Percentiles rank a stretch among this genome's conserved stretches.
Conservation (phyloP, 2,329 filamentous ascomycete genomes). For the Huntiella abstrusa region DNA sequence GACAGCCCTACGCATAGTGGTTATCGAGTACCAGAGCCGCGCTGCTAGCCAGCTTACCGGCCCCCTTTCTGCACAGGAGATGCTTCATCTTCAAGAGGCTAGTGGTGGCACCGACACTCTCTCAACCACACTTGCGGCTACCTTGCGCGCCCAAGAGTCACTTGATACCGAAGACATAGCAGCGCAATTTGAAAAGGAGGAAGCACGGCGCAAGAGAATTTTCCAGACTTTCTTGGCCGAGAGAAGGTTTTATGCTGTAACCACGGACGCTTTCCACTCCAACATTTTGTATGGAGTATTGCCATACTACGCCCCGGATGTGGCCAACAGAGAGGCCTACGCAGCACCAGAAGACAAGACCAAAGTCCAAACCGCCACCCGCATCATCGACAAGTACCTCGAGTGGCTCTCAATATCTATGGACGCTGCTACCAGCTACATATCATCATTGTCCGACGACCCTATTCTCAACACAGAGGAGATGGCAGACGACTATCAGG, state of each 20-base stretch:
- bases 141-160: constrained; percentile 27
- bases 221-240: constrained; percentile 55
- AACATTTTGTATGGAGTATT: constrained; percentile 25
- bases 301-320: constrained; percentile 17
- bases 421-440: constrained; percentile 26
- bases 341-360: constrained; percentile 4
- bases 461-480: constrained; percentile 30
- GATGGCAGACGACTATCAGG: constrained; percentile 38
- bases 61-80: constrained; percentile 60
- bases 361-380: constrained; percentile 5
- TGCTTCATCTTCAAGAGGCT: constrained; percentile 55
- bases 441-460: constrained; percentile 34
- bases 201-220: constrained; percentile 46
- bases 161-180: constrained; percentile 36
- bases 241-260: constrained; percentile 47
- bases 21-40: constrained; percentile 70
- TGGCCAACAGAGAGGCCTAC: constrained; percentile 9
- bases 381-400: constrained; percentile 24
- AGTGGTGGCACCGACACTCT: constrained; percentile 44
- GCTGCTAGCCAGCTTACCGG: constrained; percentile 52
- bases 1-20: constrained; percentile 57
- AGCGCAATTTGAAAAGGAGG: constrained; percentile 41
- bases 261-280: constrained; percentile 35
- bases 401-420: constrained; percentile 29
- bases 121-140: constrained; percentile 35